Percentiles rank a stretch among this genome's conserved stretches.
Conservation (phyloP, 352 stramenopile species). For the Pythium aquatile region DNA sequence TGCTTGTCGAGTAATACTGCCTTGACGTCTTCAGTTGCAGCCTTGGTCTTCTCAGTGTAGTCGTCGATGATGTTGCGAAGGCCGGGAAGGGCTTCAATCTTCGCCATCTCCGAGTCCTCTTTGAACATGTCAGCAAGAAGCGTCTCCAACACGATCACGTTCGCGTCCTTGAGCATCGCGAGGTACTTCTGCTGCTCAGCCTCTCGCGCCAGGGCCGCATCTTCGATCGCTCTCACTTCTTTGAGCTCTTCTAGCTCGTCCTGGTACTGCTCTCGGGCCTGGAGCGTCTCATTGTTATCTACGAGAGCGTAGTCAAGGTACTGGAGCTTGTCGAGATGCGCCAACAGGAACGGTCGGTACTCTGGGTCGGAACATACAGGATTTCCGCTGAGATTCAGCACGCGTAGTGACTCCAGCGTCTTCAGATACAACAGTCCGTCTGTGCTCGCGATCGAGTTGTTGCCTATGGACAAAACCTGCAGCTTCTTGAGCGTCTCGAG, state of each 20-base stretch:
- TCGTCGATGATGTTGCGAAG: conserved; percentile 89
- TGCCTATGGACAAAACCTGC: conserved; percentile 91
- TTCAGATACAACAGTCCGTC: conserved; percentile 78
- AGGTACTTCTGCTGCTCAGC: conserved; percentile 77
- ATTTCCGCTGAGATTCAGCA: conserved; percentile 92
- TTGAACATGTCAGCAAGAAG: conserved; percentile 91
- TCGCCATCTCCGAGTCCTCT: conserved; percentile 90
- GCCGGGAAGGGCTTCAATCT: conserved; percentile 88
- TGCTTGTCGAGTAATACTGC: conserved; percentile 78
- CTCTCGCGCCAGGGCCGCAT: conserved; percentile 73
- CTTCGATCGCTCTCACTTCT: conserved; percentile 84
- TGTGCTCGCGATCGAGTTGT: conserved; percentile 85
- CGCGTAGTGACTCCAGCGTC: conserved; percentile 83
- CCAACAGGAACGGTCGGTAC: conserved; percentile 90
- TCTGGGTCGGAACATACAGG: conserved; percentile 90
- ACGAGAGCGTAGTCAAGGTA: conserved; percentile 94
- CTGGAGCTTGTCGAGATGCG: conserved; percentile 91
- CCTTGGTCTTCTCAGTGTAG: conserved; percentile 85
- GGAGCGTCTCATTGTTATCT: conserved; percentile 68
- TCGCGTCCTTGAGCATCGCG: conserved; percentile 78
- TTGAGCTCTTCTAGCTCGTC: conserved; percentile 82
- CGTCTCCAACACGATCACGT: conserved; percentile 88
- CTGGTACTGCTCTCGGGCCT: conserved; percentile 90
- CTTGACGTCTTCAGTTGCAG: conserved; percentile 83
- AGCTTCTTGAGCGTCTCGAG: conserved; percentile 87